Evolutionary conservation across 2,329 filamentous ascomycete genomes (phyloP).

Genomic region (Colletotrichum acutatum): DNA sequence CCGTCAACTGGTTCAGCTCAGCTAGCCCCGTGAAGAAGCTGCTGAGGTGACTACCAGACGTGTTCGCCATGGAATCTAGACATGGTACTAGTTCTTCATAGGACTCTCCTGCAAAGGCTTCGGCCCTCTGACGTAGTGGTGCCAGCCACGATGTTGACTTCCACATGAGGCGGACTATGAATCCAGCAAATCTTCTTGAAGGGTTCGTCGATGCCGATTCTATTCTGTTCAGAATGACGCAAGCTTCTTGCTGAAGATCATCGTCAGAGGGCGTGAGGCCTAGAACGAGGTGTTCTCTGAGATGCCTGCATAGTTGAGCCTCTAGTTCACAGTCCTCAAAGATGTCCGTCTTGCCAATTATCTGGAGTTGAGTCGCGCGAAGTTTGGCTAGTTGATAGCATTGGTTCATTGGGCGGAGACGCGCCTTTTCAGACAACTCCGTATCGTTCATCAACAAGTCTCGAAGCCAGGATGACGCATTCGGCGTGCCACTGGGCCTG

Average conservation of each 20-base stretch:
- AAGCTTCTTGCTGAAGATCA: constrained; percentile 38
- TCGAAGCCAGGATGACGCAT: constrained; percentile 40
- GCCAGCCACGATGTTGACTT: constrained; percentile 20
- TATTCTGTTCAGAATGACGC: constrained; percentile 25
- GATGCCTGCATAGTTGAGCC: constrained; percentile 22
- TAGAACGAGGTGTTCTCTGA: constrained; percentile 14
- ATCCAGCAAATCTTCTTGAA: constrained; percentile 22
- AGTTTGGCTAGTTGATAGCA: constrained; percentile 34
- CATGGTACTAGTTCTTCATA: not conserved
- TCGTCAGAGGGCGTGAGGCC: constrained; percentile 24
- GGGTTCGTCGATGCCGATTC: constrained; percentile 28
- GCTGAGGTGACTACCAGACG: not conserved
- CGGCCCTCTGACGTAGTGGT: constrained; percentile 9
- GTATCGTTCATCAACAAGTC: constrained; percentile 39
- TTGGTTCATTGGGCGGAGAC: constrained; percentile 39
- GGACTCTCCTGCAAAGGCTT: not conserved
- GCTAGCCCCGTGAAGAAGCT: not conserved
- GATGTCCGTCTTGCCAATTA: constrained; percentile 42
- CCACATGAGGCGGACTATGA: constrained; percentile 17
- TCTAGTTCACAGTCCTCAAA: constrained; percentile 44
- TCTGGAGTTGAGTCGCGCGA: constrained; percentile 38
- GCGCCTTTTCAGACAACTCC: constrained; percentile 34
- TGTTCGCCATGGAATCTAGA: not conserved
- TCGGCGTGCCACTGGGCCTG: not conserved
- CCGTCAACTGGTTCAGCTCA: not conserved